A percentile compares a stretch with the other conserved stretches of the same genome.
These are phyloP conservation scores for Pyrenophora tritici-repentis DNA, from an alignment of 2,329 filamentous ascomycete genomes.

Conservation along the genomic window DNA sequence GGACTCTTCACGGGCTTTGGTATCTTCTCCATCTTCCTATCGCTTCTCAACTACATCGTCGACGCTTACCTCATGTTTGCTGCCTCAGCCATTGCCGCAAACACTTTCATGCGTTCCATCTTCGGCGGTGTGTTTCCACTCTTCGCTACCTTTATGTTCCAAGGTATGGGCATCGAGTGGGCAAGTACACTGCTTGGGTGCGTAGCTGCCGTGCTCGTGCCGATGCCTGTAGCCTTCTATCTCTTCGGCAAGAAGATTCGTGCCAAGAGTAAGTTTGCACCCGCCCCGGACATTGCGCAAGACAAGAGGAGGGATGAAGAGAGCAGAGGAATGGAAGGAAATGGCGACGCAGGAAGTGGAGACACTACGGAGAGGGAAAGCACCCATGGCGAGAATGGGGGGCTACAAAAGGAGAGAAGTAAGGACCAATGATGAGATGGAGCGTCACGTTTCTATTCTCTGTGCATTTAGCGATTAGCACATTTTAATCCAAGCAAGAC, in stretches of 20 bases:
- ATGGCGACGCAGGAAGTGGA: conserved; percentile 12
- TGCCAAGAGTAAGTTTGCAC: conserved; percentile 50
- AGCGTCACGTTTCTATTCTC: neutral
- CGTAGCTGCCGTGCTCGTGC: conserved; percentile 50
- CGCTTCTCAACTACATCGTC: conserved; percentile 63
- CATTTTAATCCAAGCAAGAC: neutral
- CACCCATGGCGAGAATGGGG: conserved; percentile 2
- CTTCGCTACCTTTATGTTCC: conserved; percentile 61
- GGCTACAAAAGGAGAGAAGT: conserved; percentile 15
- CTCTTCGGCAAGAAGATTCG: conserved; percentile 52
- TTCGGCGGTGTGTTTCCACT: conserved; percentile 59
- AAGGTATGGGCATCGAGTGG: conserved; percentile 58
- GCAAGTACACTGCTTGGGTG: conserved; percentile 53
- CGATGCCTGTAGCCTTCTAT: conserved; percentile 53
- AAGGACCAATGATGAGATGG: conserved; percentile 14
- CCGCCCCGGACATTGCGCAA: conserved; percentile 47
- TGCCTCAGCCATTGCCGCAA: conserved; percentile 60
- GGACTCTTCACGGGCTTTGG: conserved; percentile 63
- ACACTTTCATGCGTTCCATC: conserved; percentile 59
- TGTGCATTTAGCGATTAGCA: conserved; percentile 2
- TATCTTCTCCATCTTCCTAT: conserved; percentile 62
- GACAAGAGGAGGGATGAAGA: conserved; percentile 46
- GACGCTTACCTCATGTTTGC: conserved; percentile 63
- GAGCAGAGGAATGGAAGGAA: conserved; percentile 15
- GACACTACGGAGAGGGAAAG: conserved; percentile 13